These are phyloP conservation scores for Hymenoscyphus fraxineus DNA, from an alignment of 2,329 filamentous ascomycete genomes.

Conservation along the genomic window DNA sequence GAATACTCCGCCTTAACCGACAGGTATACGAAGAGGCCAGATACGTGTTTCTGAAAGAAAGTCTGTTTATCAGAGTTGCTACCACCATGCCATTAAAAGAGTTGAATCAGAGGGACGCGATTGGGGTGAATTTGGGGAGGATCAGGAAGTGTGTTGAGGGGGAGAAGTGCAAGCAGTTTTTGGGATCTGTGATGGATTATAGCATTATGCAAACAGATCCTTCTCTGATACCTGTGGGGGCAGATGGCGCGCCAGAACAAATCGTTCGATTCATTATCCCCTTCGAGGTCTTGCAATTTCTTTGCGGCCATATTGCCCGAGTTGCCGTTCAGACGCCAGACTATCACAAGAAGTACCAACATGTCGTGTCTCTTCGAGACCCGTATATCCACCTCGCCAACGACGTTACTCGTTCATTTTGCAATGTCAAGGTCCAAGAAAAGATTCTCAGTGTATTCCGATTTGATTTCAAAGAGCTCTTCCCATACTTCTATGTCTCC, in stretches of 20 bases:
- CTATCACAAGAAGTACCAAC: neutral
- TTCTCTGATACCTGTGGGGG: too few species aligned
- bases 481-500: neutral
- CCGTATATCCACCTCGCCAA: neutral
- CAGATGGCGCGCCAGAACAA: too few species aligned
- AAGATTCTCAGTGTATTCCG: neutral
- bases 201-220: neutral
- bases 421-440: neutral
- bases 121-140: too few species aligned
- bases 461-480: neutral
- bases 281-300: neutral
- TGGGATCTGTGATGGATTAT: neutral
- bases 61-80: neutral
- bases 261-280: neutral
- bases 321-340: neutral
- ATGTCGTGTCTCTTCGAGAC: neutral
- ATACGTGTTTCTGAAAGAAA: neutral
- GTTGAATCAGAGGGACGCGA: neutral
- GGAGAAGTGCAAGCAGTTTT: neutral
- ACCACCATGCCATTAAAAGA: neutral
- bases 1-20: neutral
- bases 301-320: neutral
- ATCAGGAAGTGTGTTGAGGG: neutral
- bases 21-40: neutral
- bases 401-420: neutral